Evolutionary conservation across 2,329 filamentous ascomycete species (phyloP), one percentile per base, ranked within the genome.

Genomic region (Gremmenia infestans): DNA sequence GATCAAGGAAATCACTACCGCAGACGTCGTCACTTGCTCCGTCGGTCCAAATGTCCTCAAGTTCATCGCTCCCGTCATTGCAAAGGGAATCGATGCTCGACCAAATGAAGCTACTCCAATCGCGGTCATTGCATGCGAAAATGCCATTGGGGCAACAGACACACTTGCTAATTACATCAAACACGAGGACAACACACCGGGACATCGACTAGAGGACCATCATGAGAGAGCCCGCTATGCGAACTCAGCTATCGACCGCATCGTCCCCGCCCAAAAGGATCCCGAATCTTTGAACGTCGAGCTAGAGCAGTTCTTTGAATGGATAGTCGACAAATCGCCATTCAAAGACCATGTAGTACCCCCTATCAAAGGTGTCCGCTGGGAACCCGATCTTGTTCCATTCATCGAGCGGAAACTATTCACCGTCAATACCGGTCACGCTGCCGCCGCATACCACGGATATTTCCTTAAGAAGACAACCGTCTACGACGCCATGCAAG

Each of bases 331-430:
- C 71, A 78, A 84, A 71, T 87, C 84, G 46, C 93, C 93, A 2
- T 97, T 97, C 74, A 80, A 86, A 62, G 82, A 86, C 61, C 76
- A 81, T n/a, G n/a, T n/a, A n/a, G n/a, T n/a, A n/a, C 92, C 91
- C 5, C 75, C 82, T 17, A 93, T 99, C 68, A 74, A 94, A 63
- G 93, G 92, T 58, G 87, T 97, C 71, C 89, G 96, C 77, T 97
- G 90, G 85, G 94, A 97, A 57, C 85, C 91, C 62, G 81, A 97
- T 76, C 84, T 99, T 32, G 82, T 86, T 70, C 94, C 94, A 56
- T 99, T 93, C 78, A 97, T 99, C 68, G 94, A 99, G 85, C 92
- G 94, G 74, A 99, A 99, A 83, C 86, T 99, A 63, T 99, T 92
- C 81, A 99, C 94, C 22, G 93, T 99, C 81, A 99, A 99, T 83